phyloP scores from a whole-genome alignment of 108 stramenopile species.

The Parmales sp. region DNA sequence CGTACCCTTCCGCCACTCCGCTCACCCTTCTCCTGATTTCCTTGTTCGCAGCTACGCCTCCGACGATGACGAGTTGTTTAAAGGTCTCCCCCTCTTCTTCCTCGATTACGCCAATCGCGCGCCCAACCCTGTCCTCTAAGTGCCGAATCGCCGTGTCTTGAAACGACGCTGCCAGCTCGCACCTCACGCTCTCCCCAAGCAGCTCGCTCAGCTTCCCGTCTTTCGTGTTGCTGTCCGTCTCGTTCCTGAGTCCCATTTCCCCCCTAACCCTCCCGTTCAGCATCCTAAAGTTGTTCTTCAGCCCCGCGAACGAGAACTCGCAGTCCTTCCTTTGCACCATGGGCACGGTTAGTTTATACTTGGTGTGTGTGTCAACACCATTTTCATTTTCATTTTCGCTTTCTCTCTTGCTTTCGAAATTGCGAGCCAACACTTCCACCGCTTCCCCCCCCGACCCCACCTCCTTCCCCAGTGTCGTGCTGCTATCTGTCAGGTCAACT shows the following conservation, averaged over 20 bases:
- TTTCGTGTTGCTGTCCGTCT: constrained; percentile 32
- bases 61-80: constrained; percentile 81
- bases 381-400: no score
- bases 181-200: constrained; percentile 13
- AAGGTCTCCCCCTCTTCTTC: constrained; percentile 40
- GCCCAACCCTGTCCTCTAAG: constrained; percentile 69
- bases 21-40: constrained; percentile 68
- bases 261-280: constrained; percentile 46
- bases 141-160: constrained; percentile 85
- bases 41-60: constrained; percentile 91
- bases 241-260: constrained; percentile 43
- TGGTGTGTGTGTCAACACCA: no score
- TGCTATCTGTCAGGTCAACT: no score
- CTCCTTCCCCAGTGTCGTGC: no score
- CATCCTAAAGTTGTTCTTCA: constrained; percentile 79
- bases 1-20: constrained; percentile 31
- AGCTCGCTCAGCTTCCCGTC: constrained; percentile 20
- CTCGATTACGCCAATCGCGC: constrained; percentile 59
- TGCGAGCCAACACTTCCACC: constrained; percentile 67
- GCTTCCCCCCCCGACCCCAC: constrained; percentile 92
- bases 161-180: constrained; percentile 82
- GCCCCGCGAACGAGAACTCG: constrained; percentile 88
- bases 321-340: constrained; percentile 74
- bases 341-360: constrained; percentile 67
- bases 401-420: no score